Evolutionary conservation across 352 stramenopile genomes (phyloP).

Genomic region (Elongisporangium senticosum): DNA sequence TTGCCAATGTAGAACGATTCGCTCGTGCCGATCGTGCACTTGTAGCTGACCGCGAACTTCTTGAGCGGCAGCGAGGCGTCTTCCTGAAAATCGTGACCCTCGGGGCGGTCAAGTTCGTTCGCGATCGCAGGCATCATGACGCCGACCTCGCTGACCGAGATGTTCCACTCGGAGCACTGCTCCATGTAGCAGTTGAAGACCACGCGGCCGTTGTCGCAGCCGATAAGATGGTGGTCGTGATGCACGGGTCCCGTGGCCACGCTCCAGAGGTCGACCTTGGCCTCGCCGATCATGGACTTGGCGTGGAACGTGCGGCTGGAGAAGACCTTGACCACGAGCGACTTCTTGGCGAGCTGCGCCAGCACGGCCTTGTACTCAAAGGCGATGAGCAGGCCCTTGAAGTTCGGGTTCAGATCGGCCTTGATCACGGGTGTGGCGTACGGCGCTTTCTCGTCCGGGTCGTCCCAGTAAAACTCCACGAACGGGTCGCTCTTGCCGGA

Average conservation of each 20-base stretch:
- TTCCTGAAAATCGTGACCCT: constrained; percentile 89
- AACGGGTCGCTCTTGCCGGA: constrained; percentile 84
- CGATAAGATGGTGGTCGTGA: constrained; percentile 82
- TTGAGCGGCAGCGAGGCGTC: constrained; percentile 82
- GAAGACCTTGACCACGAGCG: constrained; percentile 75
- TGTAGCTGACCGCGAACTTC: constrained; percentile 88
- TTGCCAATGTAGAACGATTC: constrained; percentile 88
- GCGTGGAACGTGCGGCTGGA: constrained; percentile 75
- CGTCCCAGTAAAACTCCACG: constrained; percentile 87
- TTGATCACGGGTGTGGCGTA: constrained; percentile 85
- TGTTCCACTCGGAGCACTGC: constrained; percentile 87
- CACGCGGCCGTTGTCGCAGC: constrained; percentile 82
- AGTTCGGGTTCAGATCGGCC: constrained; percentile 83
- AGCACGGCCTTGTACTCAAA: constrained; percentile 83
- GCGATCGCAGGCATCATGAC: constrained; percentile 87
- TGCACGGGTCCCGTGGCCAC: constrained; percentile 82
- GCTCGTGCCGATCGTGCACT: constrained; percentile 83
- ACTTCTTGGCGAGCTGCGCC: constrained; percentile 45
- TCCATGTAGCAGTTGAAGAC: constrained; percentile 92
- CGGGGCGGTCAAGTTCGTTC: constrained; percentile 82
- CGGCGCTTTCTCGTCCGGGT: constrained; percentile 52
- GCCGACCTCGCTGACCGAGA: constrained; percentile 82
- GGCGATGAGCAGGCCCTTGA: constrained; percentile 79
- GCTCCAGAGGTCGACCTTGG: constrained; percentile 75
- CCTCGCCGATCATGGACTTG: constrained; percentile 71